Evolutionary conservation across 352 stramenopile genomes (phyloP).

Genomic region (Peronospora belbahrii): DNA sequence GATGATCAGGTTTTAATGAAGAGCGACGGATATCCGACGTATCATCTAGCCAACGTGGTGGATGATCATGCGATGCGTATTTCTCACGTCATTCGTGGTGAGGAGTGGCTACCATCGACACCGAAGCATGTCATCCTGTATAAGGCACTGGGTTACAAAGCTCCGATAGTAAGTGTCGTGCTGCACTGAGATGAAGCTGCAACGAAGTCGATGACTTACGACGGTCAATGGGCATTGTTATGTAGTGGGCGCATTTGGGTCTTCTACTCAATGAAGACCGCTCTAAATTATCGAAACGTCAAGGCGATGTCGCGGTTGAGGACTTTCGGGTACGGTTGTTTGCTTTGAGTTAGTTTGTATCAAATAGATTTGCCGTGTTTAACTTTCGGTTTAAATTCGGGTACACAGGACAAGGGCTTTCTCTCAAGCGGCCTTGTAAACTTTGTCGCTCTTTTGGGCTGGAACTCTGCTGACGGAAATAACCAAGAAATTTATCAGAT

Average conservation of each 20-base stretch:
- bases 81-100: slow-evolving; percentile 95
- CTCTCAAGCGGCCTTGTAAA: slow-evolving; percentile 95
- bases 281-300: slow-evolving; percentile 97
- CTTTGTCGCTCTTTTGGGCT: slow-evolving; percentile 96
- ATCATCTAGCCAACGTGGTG: slow-evolving; percentile 91
- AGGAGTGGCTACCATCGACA: slow-evolving; percentile 90
- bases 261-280: slow-evolving; percentile 96
- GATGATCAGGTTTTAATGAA: slow-evolving; percentile 92
- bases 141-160: slow-evolving; percentile 74
- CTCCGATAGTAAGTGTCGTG: slow-evolving; percentile 38
- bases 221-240: neutral
- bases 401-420: slow-evolving; percentile 88
- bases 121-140: slow-evolving; percentile 90
- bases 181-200: neutral
- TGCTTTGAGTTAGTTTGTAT: neutral
- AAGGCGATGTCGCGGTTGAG: slow-evolving; percentile 95
- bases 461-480: slow-evolving; percentile 92
- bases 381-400: neutral
- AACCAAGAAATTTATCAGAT: slow-evolving; percentile 96
- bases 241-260: slow-evolving; percentile 82
- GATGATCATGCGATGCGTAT: slow-evolving; percentile 97
- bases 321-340: slow-evolving; percentile 87
- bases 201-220: slow-evolving; percentile 1
- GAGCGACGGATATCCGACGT: slow-evolving; percentile 89
- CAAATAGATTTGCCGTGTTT: too few species aligned